A percentile compares a stretch with the other conserved stretches of the same genome.
Evolutionary conservation across 1,284 basidiomycete species (phyloP).

Genomic region (Ustilago vetiveriae): DNA sequence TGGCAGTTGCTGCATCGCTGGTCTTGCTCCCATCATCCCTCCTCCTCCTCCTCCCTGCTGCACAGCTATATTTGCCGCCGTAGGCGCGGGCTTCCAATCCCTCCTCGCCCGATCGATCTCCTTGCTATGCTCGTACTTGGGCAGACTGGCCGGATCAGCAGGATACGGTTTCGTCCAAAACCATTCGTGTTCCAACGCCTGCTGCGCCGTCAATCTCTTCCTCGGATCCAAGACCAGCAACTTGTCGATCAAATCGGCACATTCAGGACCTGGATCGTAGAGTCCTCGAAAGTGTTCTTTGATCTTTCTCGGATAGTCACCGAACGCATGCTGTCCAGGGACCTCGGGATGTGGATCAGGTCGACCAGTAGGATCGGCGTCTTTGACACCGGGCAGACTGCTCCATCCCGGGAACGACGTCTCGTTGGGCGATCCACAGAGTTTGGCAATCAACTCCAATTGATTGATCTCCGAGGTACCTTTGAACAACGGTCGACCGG

Average conservation of each 20-base stretch:
- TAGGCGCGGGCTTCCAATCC: conserved; percentile 37
- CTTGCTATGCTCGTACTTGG: conserved; percentile 64
- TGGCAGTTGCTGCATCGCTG: not conserved
- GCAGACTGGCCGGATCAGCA: conserved; percentile 59
- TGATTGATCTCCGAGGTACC: conserved; percentile 91
- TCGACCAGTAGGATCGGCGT: conserved; percentile 60
- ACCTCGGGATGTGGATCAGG: conserved; percentile 51
- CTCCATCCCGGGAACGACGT: conserved; percentile 80
- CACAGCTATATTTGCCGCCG: not conserved
- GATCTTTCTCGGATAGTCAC: conserved; percentile 42
- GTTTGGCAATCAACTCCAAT: conserved; percentile 83
- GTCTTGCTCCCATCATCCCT: not conserved
- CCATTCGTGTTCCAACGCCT: conserved; percentile 64
- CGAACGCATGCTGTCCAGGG: conserved; percentile 58
- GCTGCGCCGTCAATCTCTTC: conserved; percentile 58
- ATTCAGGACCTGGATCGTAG: conserved; percentile 47
- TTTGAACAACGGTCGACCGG: conserved; percentile 83
- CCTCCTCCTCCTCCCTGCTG: not conserved
- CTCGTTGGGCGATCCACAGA: conserved; percentile 88
- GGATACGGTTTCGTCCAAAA: conserved; percentile 64
- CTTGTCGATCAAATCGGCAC: conserved; percentile 63
- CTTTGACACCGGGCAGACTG: conserved; percentile 66
- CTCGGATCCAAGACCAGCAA: conserved; percentile 62
- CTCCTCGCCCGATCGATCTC: conserved; percentile 59
- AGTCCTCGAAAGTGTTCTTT: conserved; percentile 47